phyloP scores from a whole-genome alignment of 1,284 basidiomycete species.

The Thecaphora frezii region DNA sequence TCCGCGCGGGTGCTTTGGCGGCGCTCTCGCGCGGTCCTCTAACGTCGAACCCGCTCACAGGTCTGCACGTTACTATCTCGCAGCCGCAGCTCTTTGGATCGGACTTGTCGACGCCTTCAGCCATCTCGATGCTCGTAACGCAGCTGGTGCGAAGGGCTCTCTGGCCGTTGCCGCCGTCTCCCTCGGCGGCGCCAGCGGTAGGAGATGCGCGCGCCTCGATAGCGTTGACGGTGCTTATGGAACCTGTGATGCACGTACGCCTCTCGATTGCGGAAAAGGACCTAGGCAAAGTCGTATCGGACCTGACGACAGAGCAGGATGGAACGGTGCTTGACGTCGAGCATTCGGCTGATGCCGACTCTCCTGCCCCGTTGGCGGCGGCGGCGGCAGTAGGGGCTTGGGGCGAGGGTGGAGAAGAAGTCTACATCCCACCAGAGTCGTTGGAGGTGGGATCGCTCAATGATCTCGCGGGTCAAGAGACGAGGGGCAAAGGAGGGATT shows the following conservation, averaged over 20 bases:
- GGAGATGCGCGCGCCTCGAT: neutral
- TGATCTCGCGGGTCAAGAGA: constrained; percentile 65
- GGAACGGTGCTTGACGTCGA: constrained; percentile 46
- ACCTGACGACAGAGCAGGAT: constrained; percentile 50
- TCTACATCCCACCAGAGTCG: constrained; percentile 73
- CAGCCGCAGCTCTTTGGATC: constrained; percentile 33
- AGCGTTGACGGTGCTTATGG: constrained; percentile 44
- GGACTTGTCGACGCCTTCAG: constrained; percentile 34
- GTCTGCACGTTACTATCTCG: constrained; percentile 31
- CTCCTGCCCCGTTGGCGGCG: constrained; percentile 50
- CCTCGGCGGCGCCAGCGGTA: neutral
- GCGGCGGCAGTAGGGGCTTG: no score
- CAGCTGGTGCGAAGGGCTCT: constrained; percentile 35
- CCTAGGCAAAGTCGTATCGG: constrained; percentile 50
- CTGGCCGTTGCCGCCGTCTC: constrained; percentile 1
- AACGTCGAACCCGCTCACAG: constrained; percentile 47
- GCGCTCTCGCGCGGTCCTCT: constrained; percentile 50
- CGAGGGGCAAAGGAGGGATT: constrained; percentile 61
- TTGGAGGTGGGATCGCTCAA: constrained; percentile 23
- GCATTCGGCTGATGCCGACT: constrained; percentile 60
- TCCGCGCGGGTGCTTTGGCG: constrained; percentile 33
- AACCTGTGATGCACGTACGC: constrained; percentile 53
- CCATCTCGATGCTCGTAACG: constrained; percentile 38
- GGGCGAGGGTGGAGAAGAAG: constrained; percentile 63
- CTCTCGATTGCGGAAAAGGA: constrained; percentile 34